These are phyloP conservation scores for Asterophora parasitica DNA, from an alignment of 768 basidiomycete species.

Conservation along the genomic window DNA sequence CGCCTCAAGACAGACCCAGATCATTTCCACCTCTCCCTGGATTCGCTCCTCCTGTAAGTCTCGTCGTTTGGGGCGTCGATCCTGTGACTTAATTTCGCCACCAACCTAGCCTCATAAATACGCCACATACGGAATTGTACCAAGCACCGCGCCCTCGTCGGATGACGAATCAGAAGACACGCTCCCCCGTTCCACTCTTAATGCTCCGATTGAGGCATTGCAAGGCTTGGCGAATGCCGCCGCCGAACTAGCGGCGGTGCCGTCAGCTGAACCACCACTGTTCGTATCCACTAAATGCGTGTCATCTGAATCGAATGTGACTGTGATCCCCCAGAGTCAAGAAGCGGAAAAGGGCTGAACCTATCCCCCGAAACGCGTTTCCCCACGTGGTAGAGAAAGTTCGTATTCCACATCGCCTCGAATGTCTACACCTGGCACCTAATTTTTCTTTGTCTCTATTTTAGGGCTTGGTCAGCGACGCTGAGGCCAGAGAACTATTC, in stretches of 20 bases:
- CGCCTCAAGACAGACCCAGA: slow-evolving; percentile 29
- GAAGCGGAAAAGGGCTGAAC: slow-evolving; percentile 81
- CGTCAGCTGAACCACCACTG: slow-evolving; percentile 63
- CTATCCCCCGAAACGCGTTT: slow-evolving; percentile 80
- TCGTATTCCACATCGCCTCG: slow-evolving; percentile 11
- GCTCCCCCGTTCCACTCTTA: slow-evolving; percentile 75
- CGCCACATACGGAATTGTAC: slow-evolving; percentile 85
- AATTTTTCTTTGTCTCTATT: too few species aligned
- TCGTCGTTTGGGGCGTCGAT: background rate
- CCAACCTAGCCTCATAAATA: slow-evolving; percentile 84
- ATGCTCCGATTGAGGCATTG: slow-evolving; percentile 91
- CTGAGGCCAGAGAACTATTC: slow-evolving; percentile 86
- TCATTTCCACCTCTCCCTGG: slow-evolving; percentile 85
- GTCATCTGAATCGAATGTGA: slow-evolving; percentile 2
- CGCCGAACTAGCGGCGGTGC: slow-evolving; percentile 83
- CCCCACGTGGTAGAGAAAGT: slow-evolving; percentile 90
- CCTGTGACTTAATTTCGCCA: background rate
- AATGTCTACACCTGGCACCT: too few species aligned
- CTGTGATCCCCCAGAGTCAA: slow-evolving; percentile 48
- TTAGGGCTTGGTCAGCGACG: slow-evolving; percentile 84
- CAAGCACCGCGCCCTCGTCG: slow-evolving; percentile 77
- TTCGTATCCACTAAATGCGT: slow-evolving; percentile 22
- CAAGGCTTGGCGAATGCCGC: slow-evolving; percentile 94
- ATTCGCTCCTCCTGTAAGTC: slow-evolving; percentile 80
- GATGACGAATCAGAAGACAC: slow-evolving; percentile 93